A percentile compares a stretch with the other conserved stretches of the same genome.
phyloP scores from a whole-genome alignment of 768 basidiomycete species.

The Lactarius indigo region DNA sequence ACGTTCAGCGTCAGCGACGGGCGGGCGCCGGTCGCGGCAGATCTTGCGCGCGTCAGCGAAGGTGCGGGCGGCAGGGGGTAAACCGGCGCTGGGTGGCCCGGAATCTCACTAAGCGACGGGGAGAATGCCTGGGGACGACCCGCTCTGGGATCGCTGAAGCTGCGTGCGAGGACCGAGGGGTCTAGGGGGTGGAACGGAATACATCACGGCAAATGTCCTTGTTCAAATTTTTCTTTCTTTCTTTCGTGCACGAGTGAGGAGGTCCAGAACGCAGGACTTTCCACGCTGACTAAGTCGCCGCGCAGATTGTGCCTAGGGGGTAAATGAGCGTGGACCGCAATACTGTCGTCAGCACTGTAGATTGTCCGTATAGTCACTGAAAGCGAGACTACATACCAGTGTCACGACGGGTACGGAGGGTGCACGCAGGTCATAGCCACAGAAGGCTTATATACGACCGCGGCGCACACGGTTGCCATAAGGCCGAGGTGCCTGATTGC shows the following conservation, averaged over 20 bases:
- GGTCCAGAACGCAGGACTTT: not conserved
- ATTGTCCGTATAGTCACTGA: not conserved
- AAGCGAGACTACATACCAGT: conserved; percentile 6
- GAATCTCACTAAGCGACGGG: not conserved
- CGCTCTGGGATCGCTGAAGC: conserved; percentile 15
- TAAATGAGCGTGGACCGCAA: not conserved
- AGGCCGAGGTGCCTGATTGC: conserved; percentile 23
- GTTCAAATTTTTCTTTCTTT: not conserved
- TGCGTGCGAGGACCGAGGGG: conserved; percentile 16
- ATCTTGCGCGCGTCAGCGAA: conserved; percentile 3
- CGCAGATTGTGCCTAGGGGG: not conserved
- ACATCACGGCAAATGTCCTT: not conserved
- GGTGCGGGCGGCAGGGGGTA: not conserved
- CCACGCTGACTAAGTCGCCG: not conserved
- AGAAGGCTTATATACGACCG: conserved; percentile 15
- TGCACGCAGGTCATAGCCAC: not conserved
- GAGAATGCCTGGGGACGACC: not conserved
- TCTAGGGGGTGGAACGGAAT: not conserved
- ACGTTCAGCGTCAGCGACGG: conserved; percentile 16
- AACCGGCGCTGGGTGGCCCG: not conserved
- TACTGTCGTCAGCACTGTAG: not conserved
- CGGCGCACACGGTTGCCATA: conserved; percentile 18
- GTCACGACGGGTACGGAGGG: not conserved
- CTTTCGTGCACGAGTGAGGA: not conserved
- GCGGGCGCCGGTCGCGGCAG: not conserved